phyloP scores from a whole-genome alignment of 108 stramenopile species.

The Skeletonema menzelii region DNA sequence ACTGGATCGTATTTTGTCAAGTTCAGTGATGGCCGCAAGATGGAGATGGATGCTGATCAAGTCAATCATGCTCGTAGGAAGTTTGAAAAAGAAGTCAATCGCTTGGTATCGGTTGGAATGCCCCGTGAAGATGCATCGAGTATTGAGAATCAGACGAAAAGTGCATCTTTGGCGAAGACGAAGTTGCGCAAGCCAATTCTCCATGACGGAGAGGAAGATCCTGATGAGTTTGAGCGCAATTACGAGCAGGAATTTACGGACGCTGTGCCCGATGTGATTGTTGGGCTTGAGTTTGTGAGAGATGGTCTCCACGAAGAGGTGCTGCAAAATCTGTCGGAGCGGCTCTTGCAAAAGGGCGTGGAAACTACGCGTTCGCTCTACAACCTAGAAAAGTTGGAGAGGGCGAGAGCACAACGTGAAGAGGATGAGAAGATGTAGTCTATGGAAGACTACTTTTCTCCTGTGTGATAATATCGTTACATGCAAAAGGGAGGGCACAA shows the following conservation, averaged over 20 bases:
- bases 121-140: constrained; percentile 15
- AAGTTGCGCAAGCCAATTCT: constrained; percentile 4
- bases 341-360: neutral
- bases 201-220: neutral
- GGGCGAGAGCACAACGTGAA: neutral
- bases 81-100: constrained; percentile 32
- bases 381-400: neutral
- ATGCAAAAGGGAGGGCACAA: neutral
- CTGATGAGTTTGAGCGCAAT: neutral
- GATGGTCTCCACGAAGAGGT: neutral
- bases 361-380: neutral
- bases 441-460: neutral
- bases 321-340: neutral
- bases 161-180: neutral
- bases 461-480: neutral
- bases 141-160: neutral
- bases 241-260: neutral
- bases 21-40: constrained; percentile 25
- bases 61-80: constrained; percentile 16
- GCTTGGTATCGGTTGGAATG: constrained; percentile 24
- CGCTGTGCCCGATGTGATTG: neutral
- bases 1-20: constrained; percentile 21
- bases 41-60: constrained; percentile 31
- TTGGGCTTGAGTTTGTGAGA: neutral
- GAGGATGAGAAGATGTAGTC: neutral